Evolutionary conservation across 164 flowering plant genomes (phyloP), one percentile per base, ranked within the genome.

Genomic region (Saururus chinensis): DNA sequence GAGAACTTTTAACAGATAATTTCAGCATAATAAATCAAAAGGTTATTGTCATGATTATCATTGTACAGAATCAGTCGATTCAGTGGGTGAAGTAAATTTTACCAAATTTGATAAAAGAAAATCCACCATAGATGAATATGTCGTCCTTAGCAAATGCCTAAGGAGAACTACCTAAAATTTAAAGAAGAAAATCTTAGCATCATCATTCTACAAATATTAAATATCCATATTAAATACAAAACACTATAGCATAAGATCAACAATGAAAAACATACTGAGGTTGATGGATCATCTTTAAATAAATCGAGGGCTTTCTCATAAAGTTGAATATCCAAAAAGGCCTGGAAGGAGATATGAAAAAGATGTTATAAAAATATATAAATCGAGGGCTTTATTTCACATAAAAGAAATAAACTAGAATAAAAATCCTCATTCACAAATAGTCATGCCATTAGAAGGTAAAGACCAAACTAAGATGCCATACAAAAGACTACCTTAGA

Each of bases 221-320:
- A 59, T 40, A 60, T 13, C 26, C 24, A 60, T 11, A 56, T 16
- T 37, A 19, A 51, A 17, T 40, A 17, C n/a, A n/a, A n/a, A n/a
- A n/a, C n/a, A 53, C 62, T 57, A 58, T 40, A 49, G 20, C 64
- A 53, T 21, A 19, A 24, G 35, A 17, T 55, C n/a, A 25, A 35
- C 9, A 48, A 26, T 48, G 55, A 49, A 57, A 26, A 63, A 75
- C 89, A 75, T 75, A 93, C 99, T 13, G 91, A 84, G 68, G 83
- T 78, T 77, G 95, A 70, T 60, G 73, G 95, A 70, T 88, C 96
- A 71, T 85, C 91, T 69, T 93, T 96, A 78, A 93, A 90, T 79
- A 93, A 68, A 68, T 90, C 97, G 59, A 93, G 73, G 57, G 96
- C 96, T 66, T 87, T 93, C 76, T 88, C 96, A 75, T 86, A 88